A percentile compares a stretch with the other conserved stretches of the same genome.
Evolutionary conservation across 140 eudicot genomes (phyloP).

Genomic region (Ambrosia hybrid): DNA sequence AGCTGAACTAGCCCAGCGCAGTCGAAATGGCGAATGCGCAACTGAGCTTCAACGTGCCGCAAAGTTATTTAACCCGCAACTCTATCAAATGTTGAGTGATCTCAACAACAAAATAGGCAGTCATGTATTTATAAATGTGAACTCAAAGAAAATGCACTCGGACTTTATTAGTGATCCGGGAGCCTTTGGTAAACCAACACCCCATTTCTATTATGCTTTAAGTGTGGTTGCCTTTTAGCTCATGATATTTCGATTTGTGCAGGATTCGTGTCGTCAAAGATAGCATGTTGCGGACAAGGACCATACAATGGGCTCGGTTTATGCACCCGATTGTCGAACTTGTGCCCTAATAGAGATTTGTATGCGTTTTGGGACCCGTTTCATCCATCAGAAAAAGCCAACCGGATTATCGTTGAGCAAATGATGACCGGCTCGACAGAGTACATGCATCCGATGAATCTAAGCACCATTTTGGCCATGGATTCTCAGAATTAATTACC

Average conservation of each 20-base stretch:
- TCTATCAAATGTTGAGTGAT: constrained; percentile 36
- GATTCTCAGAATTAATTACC: constrained; percentile 35
- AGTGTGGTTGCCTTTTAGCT: constrained; percentile 3
- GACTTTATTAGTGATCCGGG: constrained; percentile 52
- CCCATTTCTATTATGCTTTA: neutral
- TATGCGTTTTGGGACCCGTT: constrained; percentile 79
- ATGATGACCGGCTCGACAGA: constrained; percentile 48
- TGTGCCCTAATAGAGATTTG: constrained; percentile 59
- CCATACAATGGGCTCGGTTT: constrained; percentile 78
- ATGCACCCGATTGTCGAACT: constrained; percentile 63
- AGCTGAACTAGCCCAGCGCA: constrained; percentile 53
- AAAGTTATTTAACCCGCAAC: constrained; percentile 50
- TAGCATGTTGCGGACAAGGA: constrained; percentile 87
- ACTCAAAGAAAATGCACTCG: constrained; percentile 45
- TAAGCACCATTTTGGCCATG: constrained; percentile 56
- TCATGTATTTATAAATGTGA: constrained; percentile 41
- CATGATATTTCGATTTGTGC: constrained; percentile 25
- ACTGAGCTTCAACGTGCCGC: constrained; percentile 46
- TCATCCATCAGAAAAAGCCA: constrained; percentile 73
- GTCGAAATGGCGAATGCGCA: constrained; percentile 51
- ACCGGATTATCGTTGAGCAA: constrained; percentile 58
- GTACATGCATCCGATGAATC: constrained; percentile 70
- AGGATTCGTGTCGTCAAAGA: constrained; percentile 73
- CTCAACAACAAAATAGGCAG: constrained; percentile 50
- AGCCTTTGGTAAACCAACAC: constrained; percentile 41